Evolutionary conservation across 2,329 filamentous ascomycete genomes (phyloP), one percentile per base, ranked within the genome.

Genomic region (Ascochyta viciae-villosae): DNA sequence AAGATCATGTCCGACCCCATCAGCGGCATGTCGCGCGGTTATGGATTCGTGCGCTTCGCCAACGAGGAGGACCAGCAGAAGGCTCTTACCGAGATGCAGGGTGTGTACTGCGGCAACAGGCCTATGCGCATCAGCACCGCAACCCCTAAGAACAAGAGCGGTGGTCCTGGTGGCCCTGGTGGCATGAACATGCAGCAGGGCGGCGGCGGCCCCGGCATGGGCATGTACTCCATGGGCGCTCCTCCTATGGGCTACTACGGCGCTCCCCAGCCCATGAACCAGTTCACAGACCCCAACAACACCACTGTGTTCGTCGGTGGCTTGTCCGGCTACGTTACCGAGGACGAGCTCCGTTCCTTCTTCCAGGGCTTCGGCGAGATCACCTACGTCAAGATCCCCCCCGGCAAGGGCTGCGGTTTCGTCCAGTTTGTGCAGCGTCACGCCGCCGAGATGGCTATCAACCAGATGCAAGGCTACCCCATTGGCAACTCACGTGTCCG

Each of bases 1-100:
- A 99, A 99, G 85, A 99, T 99, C 80, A 99, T 99, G 95, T 96
- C 94, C 58, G 95, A 99, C 73, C 94, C 95, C 59, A 95, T 98
- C 80, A 96, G 90, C 62, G 95, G 95, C 68, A 94, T 98, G 86
- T 97, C 93, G 62, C 92, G 95, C 62, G 95, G 95, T 53, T 99
- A 99, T 73, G 95, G 95, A 42, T 99, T 99, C 71, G 95, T 99
- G 49, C 92, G 95, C 65, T 99, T 99, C 82, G 92, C 92, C 48
- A 92, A 96, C 66, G 94, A 98, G 82, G 86, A 88, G 65, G 95
- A 99, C 73, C 94, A 98, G 82, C 94, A 99, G 82, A 91, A 93
- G 60, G 94, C 95, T 62, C 84, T 99, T 22, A 89, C 89, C 48
- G 95, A 99, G 82, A 99, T 99, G 95, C 95, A 99, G 81, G 95